Evolutionary conservation across 2,329 filamentous ascomycete species (phyloP), one percentile per base, ranked within the genome.

Genomic region (Alternaria infectoria): DNA sequence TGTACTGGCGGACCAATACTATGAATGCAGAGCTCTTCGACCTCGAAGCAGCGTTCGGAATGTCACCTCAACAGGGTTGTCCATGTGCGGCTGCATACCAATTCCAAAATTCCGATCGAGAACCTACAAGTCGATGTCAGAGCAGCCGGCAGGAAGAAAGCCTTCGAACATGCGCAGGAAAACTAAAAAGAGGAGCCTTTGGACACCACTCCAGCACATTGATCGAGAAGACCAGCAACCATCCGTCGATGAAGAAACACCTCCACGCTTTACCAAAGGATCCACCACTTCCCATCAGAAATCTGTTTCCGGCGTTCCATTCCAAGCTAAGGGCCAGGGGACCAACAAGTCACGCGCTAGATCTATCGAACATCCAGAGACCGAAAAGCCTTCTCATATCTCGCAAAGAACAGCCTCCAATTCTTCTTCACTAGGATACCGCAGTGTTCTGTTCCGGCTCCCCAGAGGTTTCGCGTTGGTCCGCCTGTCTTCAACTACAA

Each of bases 391-490:
- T 13, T 21, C 45, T 3, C 30, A 32, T 3, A 17, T 13, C 19
- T 49, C 57, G 2, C 45, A 36, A 12, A 26, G 13, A 19, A n/a
- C 43, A 10, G 30, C 28, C 49, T 21, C 58, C 11, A 10, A 7
- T 7, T 40, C 54, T 11, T 19, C 30, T 19, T 26, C 57, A 5
- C n/a, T 30, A 12, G 40, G 67, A 50, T 45, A 63, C 4, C 52
- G 64, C 6, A 67, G 52, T 6, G 69, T 68, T 11, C 46, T 75
- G 3, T 47, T 76, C 9, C 71, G 69, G 6, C 66, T 76, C 12
- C 74, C 74, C 3, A 66, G 69, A 9, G 72, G 74, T 0, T 64
- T 74, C 6, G 67, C 69, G 5, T 21, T 75, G 4, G 69, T 76
- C 6, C 64, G 68, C n/a, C 64, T 69, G 5, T 57, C 67, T 4